Base-by-base conservation (phyloP, 2,329 filamentous ascomycete species). In the Colletotrichum sp. region DNA sequence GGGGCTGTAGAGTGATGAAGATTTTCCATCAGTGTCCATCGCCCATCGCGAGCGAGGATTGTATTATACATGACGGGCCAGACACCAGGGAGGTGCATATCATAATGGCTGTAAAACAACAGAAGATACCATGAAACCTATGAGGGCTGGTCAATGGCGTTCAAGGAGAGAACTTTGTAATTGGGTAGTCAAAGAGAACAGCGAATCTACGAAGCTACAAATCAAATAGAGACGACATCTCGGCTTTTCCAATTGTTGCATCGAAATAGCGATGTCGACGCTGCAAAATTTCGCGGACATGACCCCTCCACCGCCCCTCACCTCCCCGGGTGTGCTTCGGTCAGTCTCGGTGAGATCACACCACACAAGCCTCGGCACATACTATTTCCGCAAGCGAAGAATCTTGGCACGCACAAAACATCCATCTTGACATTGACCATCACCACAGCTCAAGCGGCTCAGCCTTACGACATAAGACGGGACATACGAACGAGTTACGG, bases 1-100 rank as follows among this genome's bases (percentile, higher is more conserved):
- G 44, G 89, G 89, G 1, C 79, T 90, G 52, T 81, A 81, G n/a
- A 60, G 49, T 13, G n/a, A 3, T 69, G 73, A 59, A 5, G 24
- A 21, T 44, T 6, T 2, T 3, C 3, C 39, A 44, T 2, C 8
- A n/a, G 1, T 1, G 3, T 5, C 52, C 55, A 8, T 3, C 4
- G 8, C n/a, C 15, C 1, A 10, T 26, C n/a, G 34, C 9, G 12
- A 16, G 10, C 30, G 34, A 18, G 44, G 24, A 13, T 6, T 60
- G 70, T 71, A 71, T 59, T 62, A 71, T 72, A 76, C 39, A 28
- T 69, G 34, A 28, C 64, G 44, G 70, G 36, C 39, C 32, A 55
- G 36, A 52, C 32, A 69, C 59, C 39, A 10, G 66, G 52, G 69
- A 52, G 59, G 36, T 39, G 62, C 13, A 52, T 60, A 57, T 32